These are phyloP conservation scores for Orbilia quercus DNA, from an alignment of 2,329 filamentous ascomycete genomes.

Conservation along the genomic window DNA sequence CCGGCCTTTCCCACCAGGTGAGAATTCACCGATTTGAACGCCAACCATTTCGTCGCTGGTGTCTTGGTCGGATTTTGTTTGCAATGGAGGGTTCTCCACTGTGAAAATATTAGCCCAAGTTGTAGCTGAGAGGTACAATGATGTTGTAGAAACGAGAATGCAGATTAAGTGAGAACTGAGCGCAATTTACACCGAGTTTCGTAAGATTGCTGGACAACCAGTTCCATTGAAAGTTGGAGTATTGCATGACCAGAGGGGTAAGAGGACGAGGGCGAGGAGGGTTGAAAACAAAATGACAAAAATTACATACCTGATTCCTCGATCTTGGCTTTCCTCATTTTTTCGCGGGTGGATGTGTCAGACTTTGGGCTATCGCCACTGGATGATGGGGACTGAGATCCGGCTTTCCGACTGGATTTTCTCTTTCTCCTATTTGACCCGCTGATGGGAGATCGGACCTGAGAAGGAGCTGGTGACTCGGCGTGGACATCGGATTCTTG, in stretches of 20 bases:
- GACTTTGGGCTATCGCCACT: constrained; percentile 50
- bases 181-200: too few relatives aligned
- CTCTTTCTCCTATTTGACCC: constrained; percentile 25
- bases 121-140: background rate
- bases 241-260: too few relatives aligned
- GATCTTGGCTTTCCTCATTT: constrained; percentile 52
- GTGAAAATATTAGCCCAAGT: background rate
- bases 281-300: background rate
- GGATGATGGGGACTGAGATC: constrained; percentile 32
- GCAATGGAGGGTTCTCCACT: constrained; percentile 2
- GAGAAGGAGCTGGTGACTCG: constrained; percentile 23
- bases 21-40: constrained; percentile 40
- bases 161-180: too few relatives aligned
- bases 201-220: too few relatives aligned
- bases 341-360: constrained; percentile 50
- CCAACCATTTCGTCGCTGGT: constrained; percentile 43
- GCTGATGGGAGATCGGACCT: constrained; percentile 20
- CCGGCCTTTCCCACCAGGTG: constrained; percentile 43
- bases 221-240: too few relatives aligned
- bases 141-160: background rate
- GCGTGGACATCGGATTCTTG: constrained; percentile 34
- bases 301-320: constrained; percentile 46
- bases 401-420: constrained; percentile 19
- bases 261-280: background rate
- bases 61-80: constrained; percentile 19